Conservation (phyloP, 129 eudicot species). For the Saposhnikovia divaricata region DNA sequence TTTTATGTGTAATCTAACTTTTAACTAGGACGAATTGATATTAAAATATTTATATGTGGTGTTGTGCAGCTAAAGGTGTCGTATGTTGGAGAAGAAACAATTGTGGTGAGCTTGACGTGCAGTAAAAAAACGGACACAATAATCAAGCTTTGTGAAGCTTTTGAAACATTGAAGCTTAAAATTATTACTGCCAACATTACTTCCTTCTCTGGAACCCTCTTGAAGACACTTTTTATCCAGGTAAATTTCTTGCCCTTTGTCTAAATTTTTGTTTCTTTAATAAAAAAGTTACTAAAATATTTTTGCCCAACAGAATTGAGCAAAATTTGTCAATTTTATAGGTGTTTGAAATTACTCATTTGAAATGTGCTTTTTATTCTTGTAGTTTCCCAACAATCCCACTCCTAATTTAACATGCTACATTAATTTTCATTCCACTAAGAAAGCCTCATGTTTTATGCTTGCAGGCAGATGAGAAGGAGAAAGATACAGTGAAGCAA, state of each 20-base stretch:
- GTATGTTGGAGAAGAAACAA: slow-evolving; percentile 49
- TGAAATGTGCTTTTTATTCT: no score
- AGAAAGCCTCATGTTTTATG: not conserved
- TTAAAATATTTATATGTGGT: not conserved
- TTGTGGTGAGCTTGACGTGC: slow-evolving; percentile 66
- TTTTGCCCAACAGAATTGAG: no score
- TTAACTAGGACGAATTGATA: not conserved
- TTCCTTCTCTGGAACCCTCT: slow-evolving; percentile 47
- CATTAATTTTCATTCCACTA: no score
- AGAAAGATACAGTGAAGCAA: not conserved
- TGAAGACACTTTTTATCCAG: slow-evolving; percentile 67
- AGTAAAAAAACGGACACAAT: slow-evolving; percentile 57
- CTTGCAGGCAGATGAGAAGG: not conserved
- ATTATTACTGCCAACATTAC: slow-evolving; percentile 54
- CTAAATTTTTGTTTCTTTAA: not conserved
- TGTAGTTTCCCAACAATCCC: no score
- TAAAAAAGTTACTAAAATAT: no score
- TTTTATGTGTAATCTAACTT: no score
- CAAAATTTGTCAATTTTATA: no score
- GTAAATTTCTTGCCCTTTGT: slow-evolving; percentile 18
- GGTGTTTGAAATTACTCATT: no score
- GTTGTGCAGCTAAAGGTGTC: slow-evolving; percentile 59
- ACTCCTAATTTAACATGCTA: no score
- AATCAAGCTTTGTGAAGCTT: slow-evolving; percentile 56
- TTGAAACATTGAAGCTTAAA: slow-evolving; percentile 74